Percentiles rank a stretch among this genome's conserved stretches.
Conservation (phyloP, 2,329 filamentous ascomycete species). For the Arthrinium phaeospermum region DNA sequence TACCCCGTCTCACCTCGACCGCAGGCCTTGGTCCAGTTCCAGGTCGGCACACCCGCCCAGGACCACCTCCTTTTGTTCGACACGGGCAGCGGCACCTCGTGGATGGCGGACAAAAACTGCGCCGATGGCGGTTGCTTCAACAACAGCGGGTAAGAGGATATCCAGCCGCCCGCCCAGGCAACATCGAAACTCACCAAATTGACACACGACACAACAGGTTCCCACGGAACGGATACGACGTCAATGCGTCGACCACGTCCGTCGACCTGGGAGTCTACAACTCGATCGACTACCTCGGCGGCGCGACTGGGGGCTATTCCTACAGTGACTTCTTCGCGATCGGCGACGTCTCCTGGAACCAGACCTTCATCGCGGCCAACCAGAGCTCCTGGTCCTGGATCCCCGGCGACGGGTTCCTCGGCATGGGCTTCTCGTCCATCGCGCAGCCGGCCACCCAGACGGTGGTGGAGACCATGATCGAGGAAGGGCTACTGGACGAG, state of each 20-base stretch:
- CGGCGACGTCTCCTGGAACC: conserved; percentile 31
- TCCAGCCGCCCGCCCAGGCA: no score
- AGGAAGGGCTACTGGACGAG: conserved; percentile 35
- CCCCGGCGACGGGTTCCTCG: conserved; percentile 43
- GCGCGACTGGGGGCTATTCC: conserved; percentile 32
- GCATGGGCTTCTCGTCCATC: conserved; percentile 41
- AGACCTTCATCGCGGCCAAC: conserved; percentile 40
- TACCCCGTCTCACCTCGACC: background rate
- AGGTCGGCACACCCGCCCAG: conserved; percentile 38
- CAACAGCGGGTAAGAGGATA: background rate
- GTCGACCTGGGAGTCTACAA: conserved; percentile 29
- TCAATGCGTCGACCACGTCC: conserved; percentile 34
- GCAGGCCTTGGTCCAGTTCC: conserved; percentile 22
- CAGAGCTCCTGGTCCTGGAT: conserved; percentile 37
- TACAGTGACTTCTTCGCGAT: conserved; percentile 36
- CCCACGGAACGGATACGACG: conserved; percentile 36
- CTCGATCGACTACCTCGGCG: conserved; percentile 41
- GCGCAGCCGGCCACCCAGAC: conserved; percentile 37
- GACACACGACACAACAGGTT: conserved; percentile 28
- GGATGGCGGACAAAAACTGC: conserved; percentile 38
- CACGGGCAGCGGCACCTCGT: conserved; percentile 43
- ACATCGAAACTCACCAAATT: background rate
- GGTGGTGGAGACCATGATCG: conserved; percentile 41
- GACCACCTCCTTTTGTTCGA: conserved; percentile 40
- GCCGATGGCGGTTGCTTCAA: conserved; percentile 19